These are phyloP conservation scores for Kalaharituber pfeilii DNA, from an alignment of 2,329 filamentous ascomycete genomes.

Conservation along the genomic window DNA sequence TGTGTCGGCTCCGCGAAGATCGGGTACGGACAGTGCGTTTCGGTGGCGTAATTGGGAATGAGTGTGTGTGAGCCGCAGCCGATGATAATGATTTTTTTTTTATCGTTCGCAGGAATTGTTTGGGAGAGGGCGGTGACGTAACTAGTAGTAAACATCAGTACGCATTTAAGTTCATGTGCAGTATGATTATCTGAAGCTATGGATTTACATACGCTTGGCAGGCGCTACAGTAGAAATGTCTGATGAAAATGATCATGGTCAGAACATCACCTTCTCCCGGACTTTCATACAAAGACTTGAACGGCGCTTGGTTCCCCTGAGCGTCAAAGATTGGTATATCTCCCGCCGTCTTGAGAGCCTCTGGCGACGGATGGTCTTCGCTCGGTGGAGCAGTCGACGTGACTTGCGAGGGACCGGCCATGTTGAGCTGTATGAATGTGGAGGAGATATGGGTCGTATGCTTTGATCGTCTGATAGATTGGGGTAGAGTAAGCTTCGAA, in stretches of 20 bases:
- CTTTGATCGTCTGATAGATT: too few species aligned
- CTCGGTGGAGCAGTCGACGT: background rate
- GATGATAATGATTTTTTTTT: constrained; percentile 39
- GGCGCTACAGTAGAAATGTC: constrained; percentile 27
- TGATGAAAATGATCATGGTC: constrained; percentile 26
- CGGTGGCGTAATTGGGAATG: constrained; percentile 47
- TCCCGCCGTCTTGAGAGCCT: background rate
- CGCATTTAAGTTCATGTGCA: background rate
- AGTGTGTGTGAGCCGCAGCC: constrained; percentile 54
- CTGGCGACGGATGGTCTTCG: background rate
- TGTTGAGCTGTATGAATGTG: too few species aligned
- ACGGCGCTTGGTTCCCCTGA: background rate
- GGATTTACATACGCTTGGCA: constrained; percentile 10
- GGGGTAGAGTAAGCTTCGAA: too few species aligned
- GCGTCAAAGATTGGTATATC: background rate
- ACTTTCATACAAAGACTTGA: background rate
- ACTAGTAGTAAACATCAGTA: background rate
- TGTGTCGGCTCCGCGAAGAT: constrained; percentile 67
- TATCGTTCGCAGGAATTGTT: background rate
- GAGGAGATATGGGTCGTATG: too few species aligned
- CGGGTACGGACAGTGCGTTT: constrained; percentile 51
- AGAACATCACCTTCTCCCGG: background rate
- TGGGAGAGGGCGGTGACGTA: background rate
- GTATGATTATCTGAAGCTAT: background rate
- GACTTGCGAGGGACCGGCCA: background rate